Conservation (phyloP, 176 grass and related monocot species). For the Pontederia crassipes region DNA sequence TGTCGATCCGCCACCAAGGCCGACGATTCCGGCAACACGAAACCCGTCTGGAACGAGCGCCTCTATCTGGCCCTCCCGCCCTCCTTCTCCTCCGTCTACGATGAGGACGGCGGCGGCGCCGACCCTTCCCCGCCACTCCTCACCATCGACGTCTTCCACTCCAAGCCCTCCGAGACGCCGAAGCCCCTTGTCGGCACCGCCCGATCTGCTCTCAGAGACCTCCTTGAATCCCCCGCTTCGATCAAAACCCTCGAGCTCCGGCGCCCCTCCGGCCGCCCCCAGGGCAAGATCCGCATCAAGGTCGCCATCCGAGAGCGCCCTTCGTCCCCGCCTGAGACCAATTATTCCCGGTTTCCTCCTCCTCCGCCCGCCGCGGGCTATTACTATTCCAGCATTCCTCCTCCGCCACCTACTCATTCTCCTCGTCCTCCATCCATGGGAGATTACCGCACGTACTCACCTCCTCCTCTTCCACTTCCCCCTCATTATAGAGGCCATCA, state of each 20-base stretch:
- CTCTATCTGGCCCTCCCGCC: conserved; percentile 49
- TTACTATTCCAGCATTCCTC: conserved; percentile 24
- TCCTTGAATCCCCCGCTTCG: conserved; percentile 31
- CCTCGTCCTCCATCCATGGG: not conserved
- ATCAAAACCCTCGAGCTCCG: conserved; percentile 60
- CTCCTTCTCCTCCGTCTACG: conserved; percentile 30
- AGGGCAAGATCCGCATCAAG: conserved; percentile 75
- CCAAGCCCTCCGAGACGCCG: conserved; percentile 90
- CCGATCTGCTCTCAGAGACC: conserved; percentile 50
- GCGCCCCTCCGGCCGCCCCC: conserved; percentile 77
- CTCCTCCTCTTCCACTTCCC: conserved; percentile 36
- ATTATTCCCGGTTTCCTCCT: conserved; percentile 39
- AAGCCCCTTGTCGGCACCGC: conserved; percentile 84
- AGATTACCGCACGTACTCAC: conserved; percentile 49
- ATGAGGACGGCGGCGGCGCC: not conserved
- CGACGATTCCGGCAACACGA: conserved; percentile 73
- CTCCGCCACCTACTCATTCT: conserved; percentile 13
- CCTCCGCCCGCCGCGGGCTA: conserved; percentile 15
- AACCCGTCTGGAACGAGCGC: conserved; percentile 91
- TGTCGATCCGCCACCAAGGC: conserved; percentile 68
- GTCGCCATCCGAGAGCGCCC: conserved; percentile 54
- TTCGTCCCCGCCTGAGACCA: conserved; percentile 34
- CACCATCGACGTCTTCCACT: conserved; percentile 83
- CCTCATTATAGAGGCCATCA: not conserved
- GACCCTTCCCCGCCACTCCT: conserved; percentile 42